These are phyloP conservation scores for Dioscorea cayenensis DNA, from an alignment of 116 monocot genomes.

Conservation along the genomic window DNA sequence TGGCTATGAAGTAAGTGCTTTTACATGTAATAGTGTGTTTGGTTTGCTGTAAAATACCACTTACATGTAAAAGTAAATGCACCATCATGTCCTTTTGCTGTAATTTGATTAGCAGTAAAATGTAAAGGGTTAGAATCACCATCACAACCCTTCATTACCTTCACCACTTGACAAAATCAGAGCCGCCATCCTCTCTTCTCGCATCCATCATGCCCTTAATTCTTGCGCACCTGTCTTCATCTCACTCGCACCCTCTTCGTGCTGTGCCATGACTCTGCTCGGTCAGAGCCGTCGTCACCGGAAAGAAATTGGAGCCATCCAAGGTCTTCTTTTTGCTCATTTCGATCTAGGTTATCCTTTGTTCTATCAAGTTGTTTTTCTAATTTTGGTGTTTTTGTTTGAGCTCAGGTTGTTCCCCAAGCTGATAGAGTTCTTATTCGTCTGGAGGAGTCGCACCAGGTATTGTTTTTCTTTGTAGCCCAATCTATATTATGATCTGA, in stretches of 20 bases:
- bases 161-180: no score
- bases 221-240: background rate
- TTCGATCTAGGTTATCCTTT: background rate
- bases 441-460: constrained; percentile 88
- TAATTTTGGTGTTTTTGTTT: background rate
- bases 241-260: constrained; percentile 4
- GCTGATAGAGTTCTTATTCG: constrained; percentile 89
- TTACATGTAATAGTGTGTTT: no score
- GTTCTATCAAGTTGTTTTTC: background rate
- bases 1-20: no score
- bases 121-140: no score
- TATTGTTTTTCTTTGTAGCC: background rate
- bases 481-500: no score
- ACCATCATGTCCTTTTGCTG: no score
- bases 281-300: constrained; percentile 22
- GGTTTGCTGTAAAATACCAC: no score
- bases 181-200: no score
- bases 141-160: no score
- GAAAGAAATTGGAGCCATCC: constrained; percentile 50
- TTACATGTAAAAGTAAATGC: no score
- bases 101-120: no score
- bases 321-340: constrained; percentile 16
- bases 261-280: constrained; percentile 10
- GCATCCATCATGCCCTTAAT: no score
- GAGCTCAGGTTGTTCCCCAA: constrained; percentile 76